A percentile compares a stretch with the other conserved stretches of the same genome.
Evolutionary conservation across 192 early-diverging fungal genomes (phyloP).

Genomic region (Mortierella antarctica): DNA sequence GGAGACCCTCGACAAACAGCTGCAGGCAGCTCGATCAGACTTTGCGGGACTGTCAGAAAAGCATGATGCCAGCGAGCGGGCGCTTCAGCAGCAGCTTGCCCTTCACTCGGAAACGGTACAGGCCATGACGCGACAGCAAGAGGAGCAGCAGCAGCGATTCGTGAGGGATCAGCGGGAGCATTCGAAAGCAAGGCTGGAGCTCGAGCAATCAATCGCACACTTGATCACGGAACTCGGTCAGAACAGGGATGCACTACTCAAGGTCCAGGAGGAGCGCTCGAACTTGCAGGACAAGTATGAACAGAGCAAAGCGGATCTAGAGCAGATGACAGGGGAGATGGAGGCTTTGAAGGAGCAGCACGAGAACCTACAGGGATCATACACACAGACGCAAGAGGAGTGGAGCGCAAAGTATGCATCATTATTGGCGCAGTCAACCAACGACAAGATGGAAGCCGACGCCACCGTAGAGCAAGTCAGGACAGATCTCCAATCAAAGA

Average conservation of each 20-base stretch:
- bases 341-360: constrained; percentile 7
- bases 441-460: constrained; percentile 7
- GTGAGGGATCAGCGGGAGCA: constrained; percentile 16
- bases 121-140: constrained; percentile 16
- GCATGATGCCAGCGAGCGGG: constrained; percentile 5
- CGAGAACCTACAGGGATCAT: constrained; percentile 5
- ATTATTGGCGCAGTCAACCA: not conserved
- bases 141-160: constrained; percentile 31
- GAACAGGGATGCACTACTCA: constrained; percentile 26
- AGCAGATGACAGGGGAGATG: constrained; percentile 11
- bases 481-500: not conserved
- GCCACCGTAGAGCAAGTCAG: constrained; percentile 3
- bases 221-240: constrained; percentile 31
- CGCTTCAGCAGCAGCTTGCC: constrained; percentile 6
- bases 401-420: constrained; percentile 4
- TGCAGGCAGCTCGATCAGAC: not conserved
- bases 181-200: constrained; percentile 11
- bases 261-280: constrained; percentile 8
- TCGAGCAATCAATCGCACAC: constrained; percentile 20
- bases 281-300: constrained; percentile 20
- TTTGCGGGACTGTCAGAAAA: constrained; percentile 2
- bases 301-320: constrained; percentile 14
- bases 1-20: not conserved
- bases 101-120: constrained; percentile 21
- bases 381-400: constrained; percentile 4